Conservation (phyloP, 2,329 filamentous ascomycete species). For the Phyllosticta ampelicida region DNA sequence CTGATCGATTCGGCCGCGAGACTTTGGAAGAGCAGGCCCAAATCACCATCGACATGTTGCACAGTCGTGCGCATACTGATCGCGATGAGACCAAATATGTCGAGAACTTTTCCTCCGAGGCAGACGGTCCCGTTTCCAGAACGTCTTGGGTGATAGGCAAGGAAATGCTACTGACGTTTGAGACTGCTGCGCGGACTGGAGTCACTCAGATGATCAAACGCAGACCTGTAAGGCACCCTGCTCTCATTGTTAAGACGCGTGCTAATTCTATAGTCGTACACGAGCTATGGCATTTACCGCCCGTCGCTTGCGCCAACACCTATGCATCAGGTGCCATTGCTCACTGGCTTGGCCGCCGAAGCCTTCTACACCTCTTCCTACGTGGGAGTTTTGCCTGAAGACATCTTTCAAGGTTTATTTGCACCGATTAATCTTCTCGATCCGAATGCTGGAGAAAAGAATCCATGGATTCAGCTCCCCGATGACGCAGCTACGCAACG, state of each 20-base stretch:
- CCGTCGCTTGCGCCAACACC: slow-evolving; percentile 28
- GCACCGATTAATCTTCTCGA: slow-evolving; percentile 36
- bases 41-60: slow-evolving; percentile 92
- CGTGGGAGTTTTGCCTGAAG: slow-evolving; percentile 58
- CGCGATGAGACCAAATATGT: slow-evolving; percentile 64
- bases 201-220: slow-evolving; percentile 62
- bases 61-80: slow-evolving; percentile 75
- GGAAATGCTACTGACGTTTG: slow-evolving; percentile 42
- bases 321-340: slow-evolving; percentile 31
- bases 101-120: slow-evolving; percentile 51
- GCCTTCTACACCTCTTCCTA: slow-evolving; percentile 39
- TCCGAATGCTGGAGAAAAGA: slow-evolving; percentile 16
- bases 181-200: slow-evolving; percentile 55
- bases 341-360: slow-evolving; percentile 28
- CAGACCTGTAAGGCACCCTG: slow-evolving; percentile 43
- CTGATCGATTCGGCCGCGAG: slow-evolving; percentile 62
- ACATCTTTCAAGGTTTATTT: slow-evolving; percentile 59
- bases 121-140: slow-evolving; percentile 55
- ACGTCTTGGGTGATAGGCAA: slow-evolving; percentile 65
- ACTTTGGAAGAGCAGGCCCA: slow-evolving; percentile 84
- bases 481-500: slow-evolving; percentile 58
- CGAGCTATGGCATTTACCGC: slow-evolving; percentile 29
- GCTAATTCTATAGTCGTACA: slow-evolving; percentile 24
- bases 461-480: slow-evolving; percentile 65
- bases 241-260: slow-evolving; percentile 34